A percentile compares a stretch with the other conserved stretches of the same genome.
Conservation (phyloP, 2,329 filamentous ascomycete genomes). For the Arachnomyces sp. region DNA sequence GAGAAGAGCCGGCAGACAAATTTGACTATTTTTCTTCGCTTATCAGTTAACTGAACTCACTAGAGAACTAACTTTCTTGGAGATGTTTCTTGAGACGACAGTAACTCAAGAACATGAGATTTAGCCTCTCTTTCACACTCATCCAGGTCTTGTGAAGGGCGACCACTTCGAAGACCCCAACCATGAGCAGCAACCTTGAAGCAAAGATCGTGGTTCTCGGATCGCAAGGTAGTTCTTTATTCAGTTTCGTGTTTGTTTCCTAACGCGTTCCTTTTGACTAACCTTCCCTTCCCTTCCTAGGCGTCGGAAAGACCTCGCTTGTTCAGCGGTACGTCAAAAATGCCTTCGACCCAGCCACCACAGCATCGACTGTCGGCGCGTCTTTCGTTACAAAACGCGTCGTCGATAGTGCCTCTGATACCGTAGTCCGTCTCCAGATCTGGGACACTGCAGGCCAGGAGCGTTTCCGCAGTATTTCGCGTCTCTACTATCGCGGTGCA, state of each 20-base stretch:
- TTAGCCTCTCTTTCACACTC: no score
- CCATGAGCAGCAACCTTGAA: constrained; percentile 43
- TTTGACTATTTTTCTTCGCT: no score
- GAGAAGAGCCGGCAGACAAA: no score
- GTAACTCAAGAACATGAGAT: no score
- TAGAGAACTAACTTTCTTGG: background rate
- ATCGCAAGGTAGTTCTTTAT: constrained; percentile 35
- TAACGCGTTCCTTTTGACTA: constrained; percentile 2
- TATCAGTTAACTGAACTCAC: no score
- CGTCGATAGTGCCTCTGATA: constrained; percentile 75
- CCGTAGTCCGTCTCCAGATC: constrained; percentile 82
- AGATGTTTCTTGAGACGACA: background rate
- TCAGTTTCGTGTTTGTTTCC: background rate
- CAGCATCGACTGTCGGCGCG: constrained; percentile 65
- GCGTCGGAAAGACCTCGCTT: constrained; percentile 47
- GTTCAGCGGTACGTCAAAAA: constrained; percentile 45
- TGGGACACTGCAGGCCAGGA: constrained; percentile 97
- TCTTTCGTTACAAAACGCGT: constrained; percentile 75
- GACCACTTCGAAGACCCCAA: constrained; percentile 5
- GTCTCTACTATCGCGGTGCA: constrained; percentile 91
- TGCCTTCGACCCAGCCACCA: constrained; percentile 34
- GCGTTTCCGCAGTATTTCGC: constrained; percentile 86
- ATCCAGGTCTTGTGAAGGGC: no score
- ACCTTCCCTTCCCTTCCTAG: constrained; percentile 18
- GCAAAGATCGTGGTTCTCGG: constrained; percentile 48